Base-by-base conservation (phyloP, 2,329 filamentous ascomycete genomes). In the Scolecobasidium constrictum region DNA sequence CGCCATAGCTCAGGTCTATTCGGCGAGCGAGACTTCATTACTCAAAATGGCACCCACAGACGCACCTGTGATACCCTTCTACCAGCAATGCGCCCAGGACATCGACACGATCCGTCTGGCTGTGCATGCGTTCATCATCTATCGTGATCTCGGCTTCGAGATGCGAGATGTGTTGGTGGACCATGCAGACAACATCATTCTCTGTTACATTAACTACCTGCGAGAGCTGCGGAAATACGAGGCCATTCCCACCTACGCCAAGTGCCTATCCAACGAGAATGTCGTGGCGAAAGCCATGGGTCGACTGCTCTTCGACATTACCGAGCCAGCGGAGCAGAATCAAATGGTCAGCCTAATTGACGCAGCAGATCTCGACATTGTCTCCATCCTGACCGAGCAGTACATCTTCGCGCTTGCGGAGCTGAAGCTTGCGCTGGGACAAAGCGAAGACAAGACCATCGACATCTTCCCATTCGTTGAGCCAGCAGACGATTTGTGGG, bases 221-320 rank as follows among this genome's bases (percentile, higher is more conserved):
- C 78, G 84, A 35, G 71, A 82, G 37, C 75, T 77, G 13, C 77
- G 78, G 23, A 76, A 92, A 43, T 77, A 83, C 46, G 81, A 90
- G 48, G 65, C 92, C 34, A 83, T 94, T 43, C 88, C 92, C 1
- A 67, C 94, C 1, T 98, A 98, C 59, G 88, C 85, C 48, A 86
- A 86, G 6, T 81, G 86, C 52, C 69, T 98, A 11, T 71, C 76
- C 13, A 15, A 18, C 7, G 65, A 70, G 5, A 67, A 76, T 11
- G 73, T 81, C 48, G 72, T 74, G 47, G 79, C 86, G 51, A 73
- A 78, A 43, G 80, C 81, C 13, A 71, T 98, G 38, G 85, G 81
- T 45, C 75, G 77, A 41, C 83, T 93, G 44, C 66, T 95, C 43
- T 81, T 87, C 39, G 76, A 84, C 36, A 73, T 95, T 43, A 72